phyloP scores from a whole-genome alignment of 768 basidiomycete genomes.

The Coprinellus aureogranulatus region DNA sequence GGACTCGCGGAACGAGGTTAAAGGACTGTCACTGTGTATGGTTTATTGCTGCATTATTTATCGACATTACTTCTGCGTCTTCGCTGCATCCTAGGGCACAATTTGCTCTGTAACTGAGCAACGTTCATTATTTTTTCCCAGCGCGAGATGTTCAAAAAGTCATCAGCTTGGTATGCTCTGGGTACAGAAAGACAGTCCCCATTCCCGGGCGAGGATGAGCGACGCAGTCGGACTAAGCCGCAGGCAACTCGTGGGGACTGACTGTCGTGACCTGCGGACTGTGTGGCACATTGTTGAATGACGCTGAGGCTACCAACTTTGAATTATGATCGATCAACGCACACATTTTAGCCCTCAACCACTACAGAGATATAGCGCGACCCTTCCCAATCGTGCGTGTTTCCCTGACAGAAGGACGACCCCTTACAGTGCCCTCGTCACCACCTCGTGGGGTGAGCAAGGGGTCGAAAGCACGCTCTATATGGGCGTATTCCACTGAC shows the following conservation, averaged over 20 bases:
- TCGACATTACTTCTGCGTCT: background rate
- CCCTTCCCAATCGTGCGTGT: conserved; percentile 64
- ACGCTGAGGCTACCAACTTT: conserved; percentile 4
- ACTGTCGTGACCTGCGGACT: background rate
- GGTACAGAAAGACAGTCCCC: background rate
- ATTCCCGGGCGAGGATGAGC: background rate
- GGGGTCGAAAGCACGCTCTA: conserved; percentile 68
- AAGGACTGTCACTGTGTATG: no score
- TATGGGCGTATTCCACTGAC: conserved; percentile 70
- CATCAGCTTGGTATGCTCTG: no score
- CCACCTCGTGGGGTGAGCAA: conserved; percentile 44
- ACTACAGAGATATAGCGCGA: conserved; percentile 81
- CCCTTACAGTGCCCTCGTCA: conserved; percentile 52
- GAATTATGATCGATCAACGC: conserved; percentile 22
- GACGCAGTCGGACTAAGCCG: background rate
- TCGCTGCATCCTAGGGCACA: background rate
- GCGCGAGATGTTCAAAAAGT: no score
- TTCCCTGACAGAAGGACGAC: conserved; percentile 63
- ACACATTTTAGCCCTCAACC: conserved; percentile 3
- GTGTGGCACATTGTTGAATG: background rate
- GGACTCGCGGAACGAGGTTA: no score
- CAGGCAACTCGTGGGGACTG: background rate
- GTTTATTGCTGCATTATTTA: background rate
- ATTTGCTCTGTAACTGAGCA: no score
- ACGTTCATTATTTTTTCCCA: no score